Evolutionary conservation across 75 land plant species (phyloP).

Genomic region (Adiantum capillusveneris): DNA sequence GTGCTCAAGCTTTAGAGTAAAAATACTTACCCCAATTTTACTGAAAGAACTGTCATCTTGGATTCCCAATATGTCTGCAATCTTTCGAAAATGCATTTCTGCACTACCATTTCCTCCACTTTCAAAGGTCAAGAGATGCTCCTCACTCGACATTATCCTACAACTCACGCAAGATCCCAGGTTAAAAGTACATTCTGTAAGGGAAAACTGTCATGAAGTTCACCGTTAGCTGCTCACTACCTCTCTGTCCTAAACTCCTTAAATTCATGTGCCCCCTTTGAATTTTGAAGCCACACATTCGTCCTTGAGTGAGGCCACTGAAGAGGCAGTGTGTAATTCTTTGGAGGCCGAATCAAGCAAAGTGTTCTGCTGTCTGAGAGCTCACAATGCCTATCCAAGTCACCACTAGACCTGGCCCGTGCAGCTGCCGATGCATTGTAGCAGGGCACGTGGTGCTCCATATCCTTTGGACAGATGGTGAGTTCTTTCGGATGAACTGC

Average conservation of each 20-base stretch:
- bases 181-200: not conserved
- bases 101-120: not conserved
- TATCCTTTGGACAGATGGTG: conserved; percentile 4
- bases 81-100: not conserved
- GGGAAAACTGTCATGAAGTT: not conserved
- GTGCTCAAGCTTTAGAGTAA: too few relatives aligned
- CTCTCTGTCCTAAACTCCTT: conserved; percentile 3
- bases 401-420: not conserved
- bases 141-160: not conserved
- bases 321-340: conserved; percentile 12
- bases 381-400: conserved; percentile 9
- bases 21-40: not conserved
- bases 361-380: conserved; percentile 6
- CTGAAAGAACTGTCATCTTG: not conserved
- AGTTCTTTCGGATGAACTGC: conserved; percentile 7
- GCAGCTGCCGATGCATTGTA: conserved; percentile 6
- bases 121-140: not conserved
- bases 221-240: not conserved
- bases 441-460: conserved; percentile 21
- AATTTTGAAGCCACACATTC: conserved; percentile 2
- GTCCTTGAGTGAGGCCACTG: conserved; percentile 16
- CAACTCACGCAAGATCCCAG: too few relatives aligned
- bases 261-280: conserved; percentile 5
- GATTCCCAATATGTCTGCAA: not conserved
- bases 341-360: conserved; percentile 22